phyloP scores from a whole-genome alignment of 2,329 filamentous ascomycete species.

The Chrysoporthe austroafricana region DNA sequence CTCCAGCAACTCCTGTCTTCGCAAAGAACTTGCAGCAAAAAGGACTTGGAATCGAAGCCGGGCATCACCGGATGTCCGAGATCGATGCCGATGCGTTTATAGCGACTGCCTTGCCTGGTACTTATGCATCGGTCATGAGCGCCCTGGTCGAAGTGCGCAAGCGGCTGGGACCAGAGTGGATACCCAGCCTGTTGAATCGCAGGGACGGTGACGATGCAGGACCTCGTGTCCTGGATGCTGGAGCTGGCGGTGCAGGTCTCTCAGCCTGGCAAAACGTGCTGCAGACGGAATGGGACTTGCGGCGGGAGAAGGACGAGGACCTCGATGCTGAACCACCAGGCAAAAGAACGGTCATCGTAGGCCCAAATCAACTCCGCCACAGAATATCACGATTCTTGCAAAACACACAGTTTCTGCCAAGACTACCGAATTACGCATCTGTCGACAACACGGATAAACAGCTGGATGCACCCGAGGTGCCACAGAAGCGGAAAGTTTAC shows the following conservation, averaged over 20 bases:
- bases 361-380: conserved; percentile 73
- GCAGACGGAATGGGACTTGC: conserved; percentile 77
- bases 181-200: conserved; percentile 64
- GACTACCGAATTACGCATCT: conserved; percentile 82
- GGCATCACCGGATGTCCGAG: conserved; percentile 69
- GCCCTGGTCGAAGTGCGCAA: conserved; percentile 75
- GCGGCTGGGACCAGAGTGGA: conserved; percentile 72
- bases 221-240: conserved; percentile 73
- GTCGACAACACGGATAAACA: conserved; percentile 61
- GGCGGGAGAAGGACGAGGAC: conserved; percentile 54
- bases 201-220: conserved; percentile 52
- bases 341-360: conserved; percentile 80
- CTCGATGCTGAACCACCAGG: conserved; percentile 58
- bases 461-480: conserved; percentile 59
- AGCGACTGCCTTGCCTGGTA: conserved; percentile 69
- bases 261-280: conserved; percentile 79
- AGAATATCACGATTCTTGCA: conserved; percentile 78
- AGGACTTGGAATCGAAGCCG: conserved; percentile 65
- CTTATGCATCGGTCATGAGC: conserved; percentile 70
- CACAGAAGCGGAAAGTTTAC: conserved; percentile 73
- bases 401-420: conserved; percentile 89
- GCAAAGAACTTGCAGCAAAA: conserved; percentile 64
- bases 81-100: conserved; percentile 78
- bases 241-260: conserved; percentile 72
- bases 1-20: conserved; percentile 68